phyloP scores from a whole-genome alignment of 2,329 filamentous ascomycete species.

The Aspergillus fructus region DNA sequence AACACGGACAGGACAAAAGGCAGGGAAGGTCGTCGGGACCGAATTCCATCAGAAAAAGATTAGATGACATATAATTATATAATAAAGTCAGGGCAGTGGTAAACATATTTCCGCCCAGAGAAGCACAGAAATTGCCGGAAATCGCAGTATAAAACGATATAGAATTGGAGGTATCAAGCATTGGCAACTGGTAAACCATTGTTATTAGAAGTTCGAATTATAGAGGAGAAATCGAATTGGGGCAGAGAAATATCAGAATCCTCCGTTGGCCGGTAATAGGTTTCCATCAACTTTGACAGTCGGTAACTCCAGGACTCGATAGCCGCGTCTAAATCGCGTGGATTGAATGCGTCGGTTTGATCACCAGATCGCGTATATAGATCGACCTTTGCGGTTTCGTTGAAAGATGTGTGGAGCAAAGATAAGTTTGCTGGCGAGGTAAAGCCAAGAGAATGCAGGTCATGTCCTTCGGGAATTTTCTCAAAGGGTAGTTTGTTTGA shows the following conservation, averaged over 20 bases:
- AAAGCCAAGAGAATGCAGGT: constrained; percentile 25
- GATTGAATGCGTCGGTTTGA: constrained; percentile 13
- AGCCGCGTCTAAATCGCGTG: constrained; percentile 3
- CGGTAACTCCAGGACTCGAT: constrained; percentile 19
- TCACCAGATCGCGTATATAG: constrained; percentile 20
- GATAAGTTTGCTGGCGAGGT: constrained; percentile 7
- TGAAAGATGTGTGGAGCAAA: constrained; percentile 3
- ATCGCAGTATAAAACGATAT: background rate
- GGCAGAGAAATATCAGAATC: constrained; percentile 2
- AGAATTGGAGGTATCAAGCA: background rate
- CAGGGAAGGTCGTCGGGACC: background rate
- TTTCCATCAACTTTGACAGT: constrained; percentile 17
- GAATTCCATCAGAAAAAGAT: background rate
- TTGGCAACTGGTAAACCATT: background rate
- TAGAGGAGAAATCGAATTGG: constrained; percentile 20
- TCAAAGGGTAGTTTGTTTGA: constrained; percentile 32
- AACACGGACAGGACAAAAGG: background rate
- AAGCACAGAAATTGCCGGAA: background rate
- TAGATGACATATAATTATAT: background rate
- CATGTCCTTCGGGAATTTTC: constrained; percentile 23
- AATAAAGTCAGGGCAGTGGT: background rate
- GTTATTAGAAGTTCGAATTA: background rate
- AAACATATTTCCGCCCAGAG: background rate
- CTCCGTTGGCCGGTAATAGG: constrained; percentile 18
- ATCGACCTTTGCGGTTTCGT: constrained; percentile 15